phyloP scores from a whole-genome alignment of 2,329 filamentous ascomycete genomes.

The Curvularia lunata region DNA sequence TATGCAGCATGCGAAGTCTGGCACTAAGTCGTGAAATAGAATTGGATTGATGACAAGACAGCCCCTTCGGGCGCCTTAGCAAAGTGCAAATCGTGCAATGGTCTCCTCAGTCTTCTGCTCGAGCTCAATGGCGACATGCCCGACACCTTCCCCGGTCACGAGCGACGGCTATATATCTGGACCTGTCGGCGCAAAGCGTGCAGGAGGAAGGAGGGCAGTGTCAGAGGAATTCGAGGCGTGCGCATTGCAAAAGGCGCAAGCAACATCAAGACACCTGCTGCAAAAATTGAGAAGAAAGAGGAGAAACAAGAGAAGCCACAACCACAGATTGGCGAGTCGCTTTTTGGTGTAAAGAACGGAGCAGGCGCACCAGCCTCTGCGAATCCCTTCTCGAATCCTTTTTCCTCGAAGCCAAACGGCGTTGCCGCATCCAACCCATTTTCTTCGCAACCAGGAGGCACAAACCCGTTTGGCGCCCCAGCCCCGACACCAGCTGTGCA shows the following conservation, averaged over 20 bases:
- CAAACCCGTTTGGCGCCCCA: slow-evolving; percentile 53
- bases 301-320: slow-evolving; percentile 41
- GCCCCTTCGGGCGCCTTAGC: slow-evolving; percentile 78
- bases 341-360: slow-evolving; percentile 69
- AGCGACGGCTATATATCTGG: slow-evolving; percentile 87
- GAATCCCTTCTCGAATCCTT: slow-evolving; percentile 61
- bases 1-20: slow-evolving; percentile 12
- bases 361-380: slow-evolving; percentile 25
- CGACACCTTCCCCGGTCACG: slow-evolving; percentile 83
- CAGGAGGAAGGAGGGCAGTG: slow-evolving; percentile 79
- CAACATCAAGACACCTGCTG: slow-evolving; percentile 26
- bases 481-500: slow-evolving; percentile 43
- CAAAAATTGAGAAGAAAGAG: slow-evolving; percentile 29
- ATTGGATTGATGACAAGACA: slow-evolving; percentile 78
- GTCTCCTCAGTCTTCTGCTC: slow-evolving; percentile 81
- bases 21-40: slow-evolving; percentile 51
- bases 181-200: slow-evolving; percentile 79
- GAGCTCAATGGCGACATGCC: slow-evolving; percentile 92
- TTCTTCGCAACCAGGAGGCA: slow-evolving; percentile 43
- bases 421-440: slow-evolving; percentile 62
- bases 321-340: slow-evolving; percentile 66
- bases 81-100: slow-evolving; percentile 86
- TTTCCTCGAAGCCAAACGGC: slow-evolving; percentile 56
- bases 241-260: slow-evolving; percentile 56
- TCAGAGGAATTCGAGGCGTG: slow-evolving; percentile 75